A percentile compares a stretch with the other conserved stretches of the same genome.
Evolutionary conservation across 164 flowering plant species (phyloP).

Genomic region (Macadamia integrifolia): DNA sequence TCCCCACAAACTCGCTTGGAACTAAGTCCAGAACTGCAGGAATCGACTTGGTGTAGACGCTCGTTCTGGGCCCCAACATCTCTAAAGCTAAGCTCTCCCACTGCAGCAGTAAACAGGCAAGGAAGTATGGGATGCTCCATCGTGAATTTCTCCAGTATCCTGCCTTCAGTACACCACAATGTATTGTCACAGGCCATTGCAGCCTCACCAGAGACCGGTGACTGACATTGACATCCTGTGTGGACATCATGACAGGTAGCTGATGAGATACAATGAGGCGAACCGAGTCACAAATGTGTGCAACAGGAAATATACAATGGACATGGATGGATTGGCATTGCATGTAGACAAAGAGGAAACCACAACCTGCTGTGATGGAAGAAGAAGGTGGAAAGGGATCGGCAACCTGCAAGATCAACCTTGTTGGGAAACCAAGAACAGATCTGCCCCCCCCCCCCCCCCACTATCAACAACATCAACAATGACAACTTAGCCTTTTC

Average conservation of each 20-base stretch:
- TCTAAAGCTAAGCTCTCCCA: constrained; percentile 62
- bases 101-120: constrained; percentile 85
- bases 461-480: too few relatives aligned
- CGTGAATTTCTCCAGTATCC: constrained; percentile 83
- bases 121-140: constrained; percentile 94
- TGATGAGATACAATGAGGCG: constrained; percentile 55
- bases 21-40: constrained; percentile 59
- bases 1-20: constrained; percentile 75
- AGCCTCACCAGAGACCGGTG: constrained; percentile 43
- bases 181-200: constrained; percentile 35
- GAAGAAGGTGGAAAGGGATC: too few relatives aligned
- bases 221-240: constrained; percentile 52
- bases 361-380: constrained; percentile 27
- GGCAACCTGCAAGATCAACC: too few relatives aligned
- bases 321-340: constrained; percentile 95
- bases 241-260: constrained; percentile 82
- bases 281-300: constrained; percentile 55
- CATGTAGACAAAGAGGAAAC: constrained; percentile 71
- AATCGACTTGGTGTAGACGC: constrained; percentile 67
- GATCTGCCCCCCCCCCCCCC: too few relatives aligned
- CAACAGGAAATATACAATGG: constrained; percentile 80
- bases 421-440: too few relatives aligned
- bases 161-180: constrained; percentile 65
- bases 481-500: too few relatives aligned
- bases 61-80: constrained; percentile 88